A percentile compares a stretch with the other conserved stretches of the same genome.
Conservation (phyloP, 1,284 basidiomycete genomes). For the Cutaneotrichosporon sp. region DNA sequence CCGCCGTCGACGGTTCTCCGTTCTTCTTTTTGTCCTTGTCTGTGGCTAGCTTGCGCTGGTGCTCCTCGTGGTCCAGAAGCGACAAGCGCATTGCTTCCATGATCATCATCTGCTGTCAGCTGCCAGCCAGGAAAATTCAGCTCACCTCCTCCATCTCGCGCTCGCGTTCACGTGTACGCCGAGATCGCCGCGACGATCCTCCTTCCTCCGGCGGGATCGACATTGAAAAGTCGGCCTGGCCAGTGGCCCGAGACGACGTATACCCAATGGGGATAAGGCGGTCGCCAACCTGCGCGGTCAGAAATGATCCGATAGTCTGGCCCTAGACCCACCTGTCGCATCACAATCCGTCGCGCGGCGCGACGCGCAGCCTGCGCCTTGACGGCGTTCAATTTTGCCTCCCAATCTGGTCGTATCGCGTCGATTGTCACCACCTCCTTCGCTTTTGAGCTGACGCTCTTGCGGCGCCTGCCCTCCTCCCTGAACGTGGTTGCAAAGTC, state of each 20-base stretch:
- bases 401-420: slow-evolving; percentile 91
- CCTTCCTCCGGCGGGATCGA: slow-evolving; percentile 22
- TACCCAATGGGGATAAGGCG: slow-evolving; percentile 94
- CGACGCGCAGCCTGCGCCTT: slow-evolving; percentile 79
- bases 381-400: slow-evolving; percentile 81
- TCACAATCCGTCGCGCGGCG: slow-evolving; percentile 92
- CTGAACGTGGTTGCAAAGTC: background rate
- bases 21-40: slow-evolving; percentile 20
- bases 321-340: slow-evolving; percentile 70
- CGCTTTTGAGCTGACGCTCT: slow-evolving; percentile 50
- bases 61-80: slow-evolving; percentile 73
- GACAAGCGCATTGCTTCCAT: slow-evolving; percentile 99
- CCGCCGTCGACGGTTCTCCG: background rate
- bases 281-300: slow-evolving; percentile 65
- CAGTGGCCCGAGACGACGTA: slow-evolving; percentile 54
- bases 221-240: slow-evolving; percentile 46
- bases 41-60: slow-evolving; percentile 37
- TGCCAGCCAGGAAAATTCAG: slow-evolving; percentile 1
- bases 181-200: slow-evolving; percentile 6
- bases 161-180: slow-evolving; percentile 51
- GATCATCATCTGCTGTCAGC: slow-evolving; percentile 71
- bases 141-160: slow-evolving; percentile 81
- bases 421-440: slow-evolving; percentile 85
- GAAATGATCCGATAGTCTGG: too few relatives aligned
- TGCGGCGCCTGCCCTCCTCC: slow-evolving; percentile 43